phyloP scores from a whole-genome alignment of 106 monocot species.

The Dendrobium huoshanense region DNA sequence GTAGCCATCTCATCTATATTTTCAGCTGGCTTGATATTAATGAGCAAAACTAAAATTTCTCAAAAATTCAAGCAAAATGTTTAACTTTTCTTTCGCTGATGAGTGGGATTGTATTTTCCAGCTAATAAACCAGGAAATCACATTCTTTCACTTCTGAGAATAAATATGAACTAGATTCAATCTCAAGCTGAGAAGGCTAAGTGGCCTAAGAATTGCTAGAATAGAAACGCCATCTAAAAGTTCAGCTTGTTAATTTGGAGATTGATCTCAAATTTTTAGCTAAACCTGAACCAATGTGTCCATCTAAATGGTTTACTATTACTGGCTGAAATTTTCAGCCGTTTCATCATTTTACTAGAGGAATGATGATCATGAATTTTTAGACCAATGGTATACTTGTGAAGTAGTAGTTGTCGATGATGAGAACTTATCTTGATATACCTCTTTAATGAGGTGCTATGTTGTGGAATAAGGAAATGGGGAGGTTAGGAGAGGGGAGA shows the following conservation, averaged over 20 bases:
- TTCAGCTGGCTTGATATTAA: not conserved
- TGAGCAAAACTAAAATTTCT: not conserved
- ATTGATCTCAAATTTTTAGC: not conserved
- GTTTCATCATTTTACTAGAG: too few relatives aligned
- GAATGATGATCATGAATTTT: too few relatives aligned
- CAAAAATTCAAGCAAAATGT: not conserved
- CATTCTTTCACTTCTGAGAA: not conserved
- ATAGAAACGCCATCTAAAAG: not conserved
- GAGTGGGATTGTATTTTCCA: not conserved
- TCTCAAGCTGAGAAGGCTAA: not conserved
- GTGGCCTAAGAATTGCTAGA: not conserved
- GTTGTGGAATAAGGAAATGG: too few relatives aligned
- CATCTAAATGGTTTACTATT: too few relatives aligned
- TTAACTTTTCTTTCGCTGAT: not conserved
- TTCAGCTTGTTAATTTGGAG: not conserved
- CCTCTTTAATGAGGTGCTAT: too few relatives aligned
- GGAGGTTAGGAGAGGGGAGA: too few relatives aligned
- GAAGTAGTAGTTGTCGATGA: too few relatives aligned
- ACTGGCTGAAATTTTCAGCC: too few relatives aligned
- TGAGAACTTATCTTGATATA: too few relatives aligned
- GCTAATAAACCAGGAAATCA: not conserved
- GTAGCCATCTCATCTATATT: not conserved
- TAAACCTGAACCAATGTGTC: not conserved
- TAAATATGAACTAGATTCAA: not conserved
- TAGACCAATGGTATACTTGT: too few relatives aligned